Percentiles rank a stretch among this genome's conserved stretches.
These are phyloP conservation scores for Coniochaeta ligniaria DNA, from an alignment of 2,329 filamentous ascomycete genomes.

Conservation along the genomic window DNA sequence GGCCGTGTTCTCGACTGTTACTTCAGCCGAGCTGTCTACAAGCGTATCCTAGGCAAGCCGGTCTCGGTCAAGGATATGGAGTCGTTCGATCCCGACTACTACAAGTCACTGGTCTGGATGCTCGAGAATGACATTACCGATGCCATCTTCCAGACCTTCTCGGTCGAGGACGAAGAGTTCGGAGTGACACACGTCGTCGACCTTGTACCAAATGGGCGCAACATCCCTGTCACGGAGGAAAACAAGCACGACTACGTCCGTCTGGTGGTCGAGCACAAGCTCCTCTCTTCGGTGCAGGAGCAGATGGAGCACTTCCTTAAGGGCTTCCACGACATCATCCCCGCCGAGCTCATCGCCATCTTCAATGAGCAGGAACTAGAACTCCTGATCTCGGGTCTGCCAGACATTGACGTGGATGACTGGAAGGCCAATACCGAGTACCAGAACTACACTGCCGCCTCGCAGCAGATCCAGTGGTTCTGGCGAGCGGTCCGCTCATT, in stretches of 20 bases:
- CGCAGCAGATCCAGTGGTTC: conserved; percentile 98
- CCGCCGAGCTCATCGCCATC: conserved; percentile 86
- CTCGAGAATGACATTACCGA: conserved; percentile 97
- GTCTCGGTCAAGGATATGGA: conserved; percentile 99
- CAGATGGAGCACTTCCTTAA: conserved; percentile 91
- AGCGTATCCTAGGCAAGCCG: conserved; percentile 88
- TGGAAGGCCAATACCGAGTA: conserved; percentile 99
- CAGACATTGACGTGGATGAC: conserved; percentile 95
- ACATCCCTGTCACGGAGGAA: conserved; percentile 90
- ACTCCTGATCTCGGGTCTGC: conserved; percentile 89
- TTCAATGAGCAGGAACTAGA: conserved; percentile 99
- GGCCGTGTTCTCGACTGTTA: conserved; percentile 94
- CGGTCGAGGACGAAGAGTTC: conserved; percentile 88
- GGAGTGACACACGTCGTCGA: conserved; percentile 84
- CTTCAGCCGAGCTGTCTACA: conserved; percentile 98
- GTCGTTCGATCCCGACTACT: conserved; percentile 95
- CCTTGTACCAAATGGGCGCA: conserved; percentile 77
- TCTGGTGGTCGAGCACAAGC: conserved; percentile 86
- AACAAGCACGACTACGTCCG: conserved; percentile 99
- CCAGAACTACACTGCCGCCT: conserved; percentile 92
- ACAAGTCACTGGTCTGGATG: conserved; percentile 98
- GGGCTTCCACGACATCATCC: conserved; percentile 98
- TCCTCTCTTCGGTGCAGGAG: conserved; percentile 85
- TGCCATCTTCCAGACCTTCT: conserved; percentile 94
- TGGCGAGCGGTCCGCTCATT: conserved; percentile 96